phyloP scores from a whole-genome alignment of 2,329 filamentous ascomycete genomes.

The Apiospora saccharicola region DNA sequence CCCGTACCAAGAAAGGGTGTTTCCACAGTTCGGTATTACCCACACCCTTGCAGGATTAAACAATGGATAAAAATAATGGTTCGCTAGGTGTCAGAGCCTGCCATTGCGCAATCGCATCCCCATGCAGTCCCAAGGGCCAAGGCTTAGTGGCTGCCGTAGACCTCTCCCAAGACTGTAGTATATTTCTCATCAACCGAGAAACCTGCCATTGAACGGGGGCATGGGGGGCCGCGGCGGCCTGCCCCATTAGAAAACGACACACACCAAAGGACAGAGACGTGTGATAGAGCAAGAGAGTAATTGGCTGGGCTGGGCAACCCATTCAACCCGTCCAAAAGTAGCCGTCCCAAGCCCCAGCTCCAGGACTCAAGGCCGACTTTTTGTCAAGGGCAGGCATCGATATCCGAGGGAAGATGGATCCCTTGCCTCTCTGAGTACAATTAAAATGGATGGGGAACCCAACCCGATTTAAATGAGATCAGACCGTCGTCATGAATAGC shows the following conservation, averaged over 20 bases:
- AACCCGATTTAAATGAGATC: neutral
- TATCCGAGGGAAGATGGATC: slow-evolving; percentile 1
- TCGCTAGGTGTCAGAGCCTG: slow-evolving; percentile 15
- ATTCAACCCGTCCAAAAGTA: neutral
- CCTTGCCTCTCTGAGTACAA: neutral
- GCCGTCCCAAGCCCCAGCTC: neutral
- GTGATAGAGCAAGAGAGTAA: slow-evolving; percentile 1
- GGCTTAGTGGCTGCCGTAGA: slow-evolving; percentile 5
- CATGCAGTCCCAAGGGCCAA: neutral
- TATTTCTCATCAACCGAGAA: slow-evolving; percentile 5
- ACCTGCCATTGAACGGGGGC: slow-evolving; percentile 5
- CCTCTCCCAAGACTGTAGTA: slow-evolving; percentile 3
- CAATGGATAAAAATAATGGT: slow-evolving; percentile 17
- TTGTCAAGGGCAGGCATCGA: neutral
- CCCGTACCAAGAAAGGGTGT: slow-evolving; percentile 12
- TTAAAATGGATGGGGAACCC: neutral
- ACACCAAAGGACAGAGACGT: neutral
- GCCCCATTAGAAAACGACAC: neutral
- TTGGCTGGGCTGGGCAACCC: neutral
- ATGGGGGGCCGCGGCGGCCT: neutral
- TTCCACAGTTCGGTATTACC: slow-evolving; percentile 17
- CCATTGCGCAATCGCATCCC: slow-evolving; percentile 16
- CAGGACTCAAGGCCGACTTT: neutral
- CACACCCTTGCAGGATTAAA: slow-evolving; percentile 17
- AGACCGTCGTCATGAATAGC: neutral